Evolutionary conservation across 768 basidiomycete species (phyloP).

Genomic region (Termitomyces sp.): DNA sequence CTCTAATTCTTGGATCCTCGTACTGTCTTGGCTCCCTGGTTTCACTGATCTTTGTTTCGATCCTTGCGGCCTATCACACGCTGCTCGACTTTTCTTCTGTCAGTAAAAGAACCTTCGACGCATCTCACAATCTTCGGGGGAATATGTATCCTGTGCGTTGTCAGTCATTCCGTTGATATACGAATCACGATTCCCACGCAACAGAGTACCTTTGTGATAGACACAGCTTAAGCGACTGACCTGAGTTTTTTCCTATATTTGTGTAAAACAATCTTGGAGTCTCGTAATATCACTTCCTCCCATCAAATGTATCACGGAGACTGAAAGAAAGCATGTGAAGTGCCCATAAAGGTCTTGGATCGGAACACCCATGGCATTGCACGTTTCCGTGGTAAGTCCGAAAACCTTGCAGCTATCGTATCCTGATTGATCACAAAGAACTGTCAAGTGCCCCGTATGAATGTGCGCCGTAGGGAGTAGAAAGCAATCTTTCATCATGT

Average conservation of each 20-base stretch:
- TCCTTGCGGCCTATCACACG: neutral
- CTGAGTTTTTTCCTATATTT: too few species aligned
- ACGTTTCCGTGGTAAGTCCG: neutral
- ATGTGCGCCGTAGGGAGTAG: neutral
- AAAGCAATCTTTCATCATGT: too few species aligned
- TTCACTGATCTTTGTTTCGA: neutral
- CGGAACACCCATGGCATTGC: neutral
- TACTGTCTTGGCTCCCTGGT: neutral
- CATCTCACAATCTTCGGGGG: too few species aligned
- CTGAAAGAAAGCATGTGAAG: neutral
- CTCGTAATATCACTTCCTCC: constrained; percentile 2
- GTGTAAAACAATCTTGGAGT: neutral
- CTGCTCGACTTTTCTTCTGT: neutral
- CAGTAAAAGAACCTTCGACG: neutral
- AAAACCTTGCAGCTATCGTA: neutral
- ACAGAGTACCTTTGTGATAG: neutral
- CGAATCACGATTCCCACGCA: neutral
- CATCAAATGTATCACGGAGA: neutral
- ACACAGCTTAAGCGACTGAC: too few species aligned
- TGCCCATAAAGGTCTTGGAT: neutral
- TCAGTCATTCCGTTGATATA: neutral
- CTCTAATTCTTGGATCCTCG: neutral
- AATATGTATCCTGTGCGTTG: neutral
- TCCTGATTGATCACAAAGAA: neutral
- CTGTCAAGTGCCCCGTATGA: neutral